These are phyloP conservation scores for Melanopsichium pennsylvanicum DNA, from an alignment of 1,284 basidiomycete species.

Conservation along the genomic window DNA sequence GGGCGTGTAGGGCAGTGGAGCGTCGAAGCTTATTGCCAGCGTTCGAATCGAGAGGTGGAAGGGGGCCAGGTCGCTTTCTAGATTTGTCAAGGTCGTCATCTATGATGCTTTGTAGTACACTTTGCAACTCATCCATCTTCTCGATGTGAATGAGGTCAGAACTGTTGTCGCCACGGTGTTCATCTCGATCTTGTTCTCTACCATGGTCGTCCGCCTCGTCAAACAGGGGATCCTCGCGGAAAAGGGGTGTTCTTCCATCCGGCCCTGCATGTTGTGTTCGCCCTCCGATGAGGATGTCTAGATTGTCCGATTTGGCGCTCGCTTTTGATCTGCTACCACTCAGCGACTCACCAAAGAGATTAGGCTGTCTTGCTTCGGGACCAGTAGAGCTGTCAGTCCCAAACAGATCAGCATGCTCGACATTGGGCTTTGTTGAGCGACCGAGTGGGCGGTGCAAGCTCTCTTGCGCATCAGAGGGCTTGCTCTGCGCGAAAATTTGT, in stretches of 20 bases:
- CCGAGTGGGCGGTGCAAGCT: conserved; percentile 8
- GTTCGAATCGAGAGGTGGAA: conserved; percentile 9
- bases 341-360: conserved; percentile 41
- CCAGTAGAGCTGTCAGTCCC: conserved; percentile 32
- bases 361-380: conserved; percentile 12
- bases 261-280: conserved; percentile 44
- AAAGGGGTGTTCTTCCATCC: conserved; percentile 48
- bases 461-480: conserved; percentile 1
- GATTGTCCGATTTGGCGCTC: conserved; percentile 42
- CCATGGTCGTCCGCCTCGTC: conserved; percentile 46
- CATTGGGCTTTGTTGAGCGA: conserved; percentile 10
- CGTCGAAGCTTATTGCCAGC: conserved; percentile 7
- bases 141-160: conserved; percentile 43
- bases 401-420: conserved; percentile 39
- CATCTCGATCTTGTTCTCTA: conserved; percentile 13
- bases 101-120: conserved; percentile 91
- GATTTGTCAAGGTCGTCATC: conserved; percentile 70
- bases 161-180: conserved; percentile 27
- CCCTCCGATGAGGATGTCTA: conserved; percentile 55
- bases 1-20: conserved; percentile 11
- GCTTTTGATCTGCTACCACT: conserved; percentile 32
- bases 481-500: background rate
- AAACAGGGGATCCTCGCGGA: conserved; percentile 53
- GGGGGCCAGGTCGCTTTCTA: conserved; percentile 3
- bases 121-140: conserved; percentile 73